Conservation (phyloP, 2,329 filamentous ascomycete species). For the Colletotrichum salicis region DNA sequence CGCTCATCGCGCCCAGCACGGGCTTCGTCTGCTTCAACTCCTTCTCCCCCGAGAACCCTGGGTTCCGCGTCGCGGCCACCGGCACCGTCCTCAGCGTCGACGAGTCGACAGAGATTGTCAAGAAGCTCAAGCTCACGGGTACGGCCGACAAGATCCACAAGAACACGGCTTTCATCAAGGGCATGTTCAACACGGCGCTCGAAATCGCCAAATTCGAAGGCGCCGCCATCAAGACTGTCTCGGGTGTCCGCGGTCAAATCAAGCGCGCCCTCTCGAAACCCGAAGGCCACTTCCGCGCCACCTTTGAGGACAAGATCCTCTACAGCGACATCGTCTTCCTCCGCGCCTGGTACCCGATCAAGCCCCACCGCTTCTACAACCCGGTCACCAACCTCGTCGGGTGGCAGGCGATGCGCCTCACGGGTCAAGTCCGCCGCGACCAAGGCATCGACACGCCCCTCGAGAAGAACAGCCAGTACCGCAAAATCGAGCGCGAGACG, state of each 20-base stretch:
- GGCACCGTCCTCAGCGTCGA: conserved; percentile 95
- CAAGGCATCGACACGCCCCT: conserved; percentile 80
- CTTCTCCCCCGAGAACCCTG: conserved; percentile 83
- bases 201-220: conserved; percentile 99
- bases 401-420: conserved; percentile 94
- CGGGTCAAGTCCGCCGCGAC: conserved; percentile 86
- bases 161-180: conserved; percentile 98
- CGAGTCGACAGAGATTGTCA: conserved; percentile 96
- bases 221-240: conserved; percentile 94
- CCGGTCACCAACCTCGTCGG: conserved; percentile 92
- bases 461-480: conserved; percentile 87
- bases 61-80: conserved; percentile 93
- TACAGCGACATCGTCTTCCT: conserved; percentile 97
- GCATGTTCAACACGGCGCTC: conserved; percentile 94
- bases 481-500: conserved; percentile 70
- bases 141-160: conserved; percentile 98
- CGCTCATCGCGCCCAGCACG: conserved; percentile 93
- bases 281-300: conserved; percentile 94
- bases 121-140: conserved; percentile 97
- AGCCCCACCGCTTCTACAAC: conserved; percentile 96
- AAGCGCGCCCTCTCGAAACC: conserved; percentile 94
- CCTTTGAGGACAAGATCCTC: conserved; percentile 98
- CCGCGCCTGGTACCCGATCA: conserved; percentile 95
- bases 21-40: conserved; percentile 95
- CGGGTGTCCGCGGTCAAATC: conserved; percentile 94